Conservation (phyloP, 208 protist genomes). For the Strigomonas culicis region DNA sequence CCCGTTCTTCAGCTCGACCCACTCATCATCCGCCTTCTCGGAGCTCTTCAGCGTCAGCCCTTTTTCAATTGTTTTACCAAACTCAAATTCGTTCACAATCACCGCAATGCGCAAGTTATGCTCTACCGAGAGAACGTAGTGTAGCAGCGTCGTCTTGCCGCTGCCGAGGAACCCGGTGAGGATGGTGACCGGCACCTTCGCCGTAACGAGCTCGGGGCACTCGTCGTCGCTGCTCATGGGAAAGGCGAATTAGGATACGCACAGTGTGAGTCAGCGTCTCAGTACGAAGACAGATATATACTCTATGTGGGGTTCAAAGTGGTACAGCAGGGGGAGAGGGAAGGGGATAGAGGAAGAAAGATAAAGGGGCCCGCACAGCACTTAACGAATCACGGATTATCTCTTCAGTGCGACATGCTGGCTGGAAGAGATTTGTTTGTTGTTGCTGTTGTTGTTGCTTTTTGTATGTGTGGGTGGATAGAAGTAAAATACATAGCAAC, state of each 20-base stretch:
- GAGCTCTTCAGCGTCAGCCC: slow-evolving; percentile 88
- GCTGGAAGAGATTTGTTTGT: too few species aligned
- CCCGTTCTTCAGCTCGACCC: slow-evolving; percentile 94
- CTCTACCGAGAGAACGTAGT: slow-evolving; percentile 87
- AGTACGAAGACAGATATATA: not conserved
- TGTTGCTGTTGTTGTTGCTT: not conserved
- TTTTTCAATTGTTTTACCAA: slow-evolving; percentile 90
- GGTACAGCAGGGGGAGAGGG: not conserved
- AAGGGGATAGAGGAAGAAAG: slow-evolving; percentile 4
- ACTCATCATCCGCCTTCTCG: slow-evolving; percentile 93
- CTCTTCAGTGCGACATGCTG: not conserved
- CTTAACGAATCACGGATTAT: not conserved
- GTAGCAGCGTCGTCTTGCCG: slow-evolving; percentile 93
- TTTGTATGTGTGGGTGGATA: too few species aligned
- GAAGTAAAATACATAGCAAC: too few species aligned
- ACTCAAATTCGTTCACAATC: slow-evolving; percentile 94
- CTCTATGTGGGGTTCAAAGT: too few species aligned
- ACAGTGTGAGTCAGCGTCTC: not conserved
- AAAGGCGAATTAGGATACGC: not conserved
- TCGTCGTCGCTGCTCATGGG: slow-evolving; percentile 43
- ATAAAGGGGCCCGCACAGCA: too few species aligned
- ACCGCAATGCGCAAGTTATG: slow-evolving; percentile 92
- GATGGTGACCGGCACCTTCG: slow-evolving; percentile 86
- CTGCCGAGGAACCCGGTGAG: slow-evolving; percentile 94
- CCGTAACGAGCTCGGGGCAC: slow-evolving; percentile 74